These are phyloP conservation scores for Kuraishia capsulata DNA, from an alignment of 805 yeast genomes.

Conservation along the genomic window DNA sequence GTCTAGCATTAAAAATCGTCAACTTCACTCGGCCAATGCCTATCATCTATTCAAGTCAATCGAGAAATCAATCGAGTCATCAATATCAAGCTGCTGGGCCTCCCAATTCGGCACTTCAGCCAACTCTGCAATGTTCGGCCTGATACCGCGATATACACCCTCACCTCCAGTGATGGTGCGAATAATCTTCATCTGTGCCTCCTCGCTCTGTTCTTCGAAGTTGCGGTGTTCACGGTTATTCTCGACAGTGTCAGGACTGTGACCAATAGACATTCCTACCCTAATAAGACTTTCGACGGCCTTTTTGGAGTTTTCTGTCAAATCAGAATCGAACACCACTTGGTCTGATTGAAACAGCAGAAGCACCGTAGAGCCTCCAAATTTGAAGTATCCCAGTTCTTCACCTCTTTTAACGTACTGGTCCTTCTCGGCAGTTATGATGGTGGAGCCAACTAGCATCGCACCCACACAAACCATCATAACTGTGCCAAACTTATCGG, in stretches of 20 bases:
- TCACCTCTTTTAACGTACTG: slow-evolving; percentile 56
- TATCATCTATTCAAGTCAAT: slow-evolving; percentile 7
- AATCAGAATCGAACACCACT: slow-evolving; percentile 64
- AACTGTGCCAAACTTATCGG: slow-evolving; percentile 70
- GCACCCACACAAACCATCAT: slow-evolving; percentile 86
- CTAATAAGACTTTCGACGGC: slow-evolving; percentile 75
- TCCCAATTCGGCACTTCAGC: no score
- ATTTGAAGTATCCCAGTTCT: slow-evolving; percentile 89
- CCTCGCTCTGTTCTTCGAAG: slow-evolving; percentile 36
- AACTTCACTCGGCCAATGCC: no score
- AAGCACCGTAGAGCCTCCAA: slow-evolving; percentile 89
- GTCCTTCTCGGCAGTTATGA: slow-evolving; percentile 58
- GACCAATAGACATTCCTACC: slow-evolving; percentile 93
- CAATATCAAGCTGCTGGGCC: slow-evolving; percentile 6
- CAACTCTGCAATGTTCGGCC: no score
- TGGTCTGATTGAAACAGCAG: slow-evolving; percentile 44
- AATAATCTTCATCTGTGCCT: slow-evolving; percentile 38
- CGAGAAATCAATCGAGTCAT: slow-evolving; percentile 4
- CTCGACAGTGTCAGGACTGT: slow-evolving; percentile 41
- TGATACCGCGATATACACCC: slow-evolving; percentile 1
- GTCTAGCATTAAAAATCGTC: no score
- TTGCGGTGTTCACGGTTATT: slow-evolving; percentile 28
- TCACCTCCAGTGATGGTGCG: slow-evolving; percentile 46
- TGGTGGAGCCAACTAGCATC: slow-evolving; percentile 95
- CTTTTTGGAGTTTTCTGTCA: slow-evolving; percentile 55